Conservation (phyloP, 768 basidiomycete genomes). For the Suillus subluteus region DNA sequence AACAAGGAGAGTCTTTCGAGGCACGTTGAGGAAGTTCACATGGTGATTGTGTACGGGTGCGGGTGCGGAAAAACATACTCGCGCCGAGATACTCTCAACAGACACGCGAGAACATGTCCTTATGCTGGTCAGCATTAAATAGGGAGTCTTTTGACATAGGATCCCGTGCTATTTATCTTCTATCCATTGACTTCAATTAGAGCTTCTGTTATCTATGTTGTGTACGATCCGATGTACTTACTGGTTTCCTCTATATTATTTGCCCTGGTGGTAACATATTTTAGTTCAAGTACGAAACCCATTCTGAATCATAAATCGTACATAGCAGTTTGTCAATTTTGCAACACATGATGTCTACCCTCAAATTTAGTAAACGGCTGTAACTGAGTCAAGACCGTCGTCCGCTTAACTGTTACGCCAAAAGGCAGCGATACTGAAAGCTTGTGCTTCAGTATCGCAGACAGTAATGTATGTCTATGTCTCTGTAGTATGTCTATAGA, state of each 20-base stretch:
- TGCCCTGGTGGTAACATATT: not conserved
- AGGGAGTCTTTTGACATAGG: not conserved
- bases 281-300: too few relatives aligned
- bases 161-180: not conserved
- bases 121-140: not conserved
- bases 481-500: too few relatives aligned
- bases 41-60: conserved; percentile 25
- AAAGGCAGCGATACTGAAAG: too few relatives aligned
- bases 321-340: too few relatives aligned
- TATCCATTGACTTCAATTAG: not conserved
- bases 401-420: too few relatives aligned
- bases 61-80: conserved; percentile 14
- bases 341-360: too few relatives aligned
- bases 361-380: too few relatives aligned
- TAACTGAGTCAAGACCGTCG: too few relatives aligned
- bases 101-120: conserved; percentile 21
- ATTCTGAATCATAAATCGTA: too few relatives aligned
- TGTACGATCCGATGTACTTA: not conserved
- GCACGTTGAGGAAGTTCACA: conserved; percentile 31
- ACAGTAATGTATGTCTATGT: too few relatives aligned
- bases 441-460: too few relatives aligned
- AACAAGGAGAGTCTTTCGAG: not conserved
- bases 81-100: conserved; percentile 24
- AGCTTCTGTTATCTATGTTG: not conserved
- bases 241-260: not conserved